Evolutionary conservation across 1,284 basidiomycete species (phyloP).

Genomic region (Porogramme epimiltina): DNA sequence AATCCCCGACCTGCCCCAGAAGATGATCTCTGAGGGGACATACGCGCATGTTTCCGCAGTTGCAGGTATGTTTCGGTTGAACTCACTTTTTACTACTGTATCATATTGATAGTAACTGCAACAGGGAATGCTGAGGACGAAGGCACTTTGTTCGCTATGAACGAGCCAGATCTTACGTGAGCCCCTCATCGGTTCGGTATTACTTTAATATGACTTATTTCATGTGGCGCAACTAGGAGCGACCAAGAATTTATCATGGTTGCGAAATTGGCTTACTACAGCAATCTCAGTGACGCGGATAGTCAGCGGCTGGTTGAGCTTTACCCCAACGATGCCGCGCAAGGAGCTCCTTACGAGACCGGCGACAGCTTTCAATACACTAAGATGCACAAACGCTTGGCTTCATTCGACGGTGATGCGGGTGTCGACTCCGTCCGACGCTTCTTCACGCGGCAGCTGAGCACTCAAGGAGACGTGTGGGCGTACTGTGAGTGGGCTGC

Average conservation of each 20-base stretch:
- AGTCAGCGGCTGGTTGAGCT: not conserved
- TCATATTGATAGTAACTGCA: too few species aligned
- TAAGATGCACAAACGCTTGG: not conserved
- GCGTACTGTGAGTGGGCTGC: not conserved
- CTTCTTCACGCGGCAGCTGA: not conserved
- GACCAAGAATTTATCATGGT: too few species aligned
- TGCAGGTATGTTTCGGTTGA: not conserved
- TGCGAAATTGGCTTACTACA: not conserved
- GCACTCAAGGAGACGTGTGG: not conserved
- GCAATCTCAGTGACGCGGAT: not conserved
- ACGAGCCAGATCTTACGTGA: conserved; percentile 1
- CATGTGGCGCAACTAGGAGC: too few species aligned
- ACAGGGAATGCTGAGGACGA: conserved; percentile 33
- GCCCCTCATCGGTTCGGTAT: too few species aligned
- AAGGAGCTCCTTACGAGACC: not conserved
- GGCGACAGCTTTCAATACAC: not conserved
- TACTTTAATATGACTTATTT: too few species aligned
- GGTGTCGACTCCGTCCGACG: not conserved
- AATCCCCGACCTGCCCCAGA: not conserved
- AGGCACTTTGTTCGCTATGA: conserved; percentile 27
- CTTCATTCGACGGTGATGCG: not conserved
- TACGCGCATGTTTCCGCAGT: not conserved
- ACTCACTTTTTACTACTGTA: too few species aligned
- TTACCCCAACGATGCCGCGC: not conserved
- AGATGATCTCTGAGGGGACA: not conserved